Conservation (phyloP, 2,329 filamentous ascomycete species). For the Xylariaceae sp. region DNA sequence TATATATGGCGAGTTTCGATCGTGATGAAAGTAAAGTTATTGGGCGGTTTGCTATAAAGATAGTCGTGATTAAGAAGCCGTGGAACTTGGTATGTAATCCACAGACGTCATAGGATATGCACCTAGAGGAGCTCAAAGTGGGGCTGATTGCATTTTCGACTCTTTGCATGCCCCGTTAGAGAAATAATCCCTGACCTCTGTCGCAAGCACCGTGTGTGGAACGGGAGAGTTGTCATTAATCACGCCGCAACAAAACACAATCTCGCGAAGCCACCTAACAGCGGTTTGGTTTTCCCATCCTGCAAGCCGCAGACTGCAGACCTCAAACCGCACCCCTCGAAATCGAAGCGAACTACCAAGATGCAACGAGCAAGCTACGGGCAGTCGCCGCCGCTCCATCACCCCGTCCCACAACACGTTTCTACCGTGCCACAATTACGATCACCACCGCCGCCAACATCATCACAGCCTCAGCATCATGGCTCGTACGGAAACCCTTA, state of each 20-base stretch:
- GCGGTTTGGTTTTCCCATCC: background rate
- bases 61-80: no score
- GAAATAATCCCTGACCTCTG: slow-evolving; percentile 1
- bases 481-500: slow-evolving; percentile 67
- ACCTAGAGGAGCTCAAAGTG: background rate
- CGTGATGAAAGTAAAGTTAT: no score
- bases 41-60: no score
- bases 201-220: background rate
- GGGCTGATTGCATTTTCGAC: background rate
- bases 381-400: slow-evolving; percentile 89
- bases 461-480: slow-evolving; percentile 61
- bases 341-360: slow-evolving; percentile 27
- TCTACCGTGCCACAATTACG: slow-evolving; percentile 95
- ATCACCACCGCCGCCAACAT: slow-evolving; percentile 78
- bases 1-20: no score
- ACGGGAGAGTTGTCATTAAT: background rate
- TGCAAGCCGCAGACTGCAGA: no score
- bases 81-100: no score
- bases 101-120: background rate
- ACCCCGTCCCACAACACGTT: slow-evolving; percentile 96
- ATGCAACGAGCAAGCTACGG: slow-evolving; percentile 87
- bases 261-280: background rate
- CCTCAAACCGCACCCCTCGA: background rate
- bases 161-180: background rate
- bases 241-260: slow-evolving; percentile 1